phyloP scores from a whole-genome alignment of 106 monocot genomes.

The Acorus calamus region DNA sequence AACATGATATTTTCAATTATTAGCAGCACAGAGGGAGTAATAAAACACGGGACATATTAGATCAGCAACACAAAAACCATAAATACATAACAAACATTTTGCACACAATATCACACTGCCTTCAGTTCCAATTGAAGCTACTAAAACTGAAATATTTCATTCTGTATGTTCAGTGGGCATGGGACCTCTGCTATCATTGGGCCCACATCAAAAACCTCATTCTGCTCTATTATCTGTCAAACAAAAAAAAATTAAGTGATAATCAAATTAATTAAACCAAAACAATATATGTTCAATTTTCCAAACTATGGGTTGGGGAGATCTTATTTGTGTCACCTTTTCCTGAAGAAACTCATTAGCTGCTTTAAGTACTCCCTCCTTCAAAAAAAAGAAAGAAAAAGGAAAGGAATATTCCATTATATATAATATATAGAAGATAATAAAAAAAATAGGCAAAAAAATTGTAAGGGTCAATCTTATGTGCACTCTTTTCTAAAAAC shows the following conservation, averaged over 20 bases:
- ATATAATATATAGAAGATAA: too few relatives aligned
- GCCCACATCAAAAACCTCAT: conserved; percentile 25
- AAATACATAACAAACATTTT: too few relatives aligned
- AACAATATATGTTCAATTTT: conserved; percentile 1
- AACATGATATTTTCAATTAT: too few relatives aligned
- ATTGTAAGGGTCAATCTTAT: too few relatives aligned
- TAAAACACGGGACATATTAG: too few relatives aligned
- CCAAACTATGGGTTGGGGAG: too few relatives aligned
- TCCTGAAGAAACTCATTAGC: conserved; percentile 66
- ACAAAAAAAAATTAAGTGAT: neutral
- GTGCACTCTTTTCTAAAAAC: too few relatives aligned
- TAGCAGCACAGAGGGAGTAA: too few relatives aligned
- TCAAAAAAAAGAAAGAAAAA: neutral
- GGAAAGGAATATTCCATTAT: neutral
- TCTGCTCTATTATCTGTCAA: conserved; percentile 34
- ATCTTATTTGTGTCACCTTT: conserved; percentile 25
- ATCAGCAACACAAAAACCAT: too few relatives aligned
- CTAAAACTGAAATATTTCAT: conserved; percentile 27
- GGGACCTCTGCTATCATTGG: conserved; percentile 21
- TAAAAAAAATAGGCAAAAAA: too few relatives aligned
- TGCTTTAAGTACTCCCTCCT: conserved; percentile 68
- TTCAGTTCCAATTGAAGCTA: too few relatives aligned
- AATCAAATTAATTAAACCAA: neutral
- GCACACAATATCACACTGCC: too few relatives aligned
- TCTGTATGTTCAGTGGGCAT: conserved; percentile 44